Evolutionary conservation across 495 filamentous ascomycete species (phyloP), one percentile per base, ranked within the genome.

Genomic region (Tuber aestivum): DNA sequence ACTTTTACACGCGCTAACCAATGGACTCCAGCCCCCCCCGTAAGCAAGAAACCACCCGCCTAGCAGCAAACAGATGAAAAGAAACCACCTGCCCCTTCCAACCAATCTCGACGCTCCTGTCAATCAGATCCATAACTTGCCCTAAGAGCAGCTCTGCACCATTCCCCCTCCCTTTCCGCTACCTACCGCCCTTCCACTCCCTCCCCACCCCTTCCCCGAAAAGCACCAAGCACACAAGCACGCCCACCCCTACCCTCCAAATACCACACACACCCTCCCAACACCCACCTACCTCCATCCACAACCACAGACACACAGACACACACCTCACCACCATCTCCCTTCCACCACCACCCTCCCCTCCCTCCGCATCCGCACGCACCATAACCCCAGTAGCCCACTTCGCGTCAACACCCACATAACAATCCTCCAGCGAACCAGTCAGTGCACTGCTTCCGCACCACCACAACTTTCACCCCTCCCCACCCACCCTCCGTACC

Each of bases 381-480:
- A 72, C 70, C 73, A 65, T 70, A 73, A 74, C 77, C 77, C 77
- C 77, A 79, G 77, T 76, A 79, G 72, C 77, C 78, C 78, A 79
- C 77, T 74, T 79, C 77, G 77, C 77, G 76, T 79, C 77, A 79
- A 79, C 72, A 61, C 50, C 50, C 50, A 61, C 50, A 61, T 61
- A 61, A 61, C 50, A 79, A 78, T 68, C 76, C 74, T 70, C 78
- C 76, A 77, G 78, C 61, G 78, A 79, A 70, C 76, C 72, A 79
- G 78, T 79, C 78, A 79, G 78, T 79, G 78, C 76, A 79, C 78
- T 76, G 71, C 72, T 75, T 73, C 76, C 78, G 76, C 76, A 73
- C 72, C 70, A 50, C 56, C 42, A 71, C 48, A 79, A 75, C 50
- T 32, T 61, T 16, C 50, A 61, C 50, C 50, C 48, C 48, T 56